These are phyloP conservation scores for Phytopythium helicoides DNA, from an alignment of 352 stramenopile species.

Conservation along the genomic window DNA sequence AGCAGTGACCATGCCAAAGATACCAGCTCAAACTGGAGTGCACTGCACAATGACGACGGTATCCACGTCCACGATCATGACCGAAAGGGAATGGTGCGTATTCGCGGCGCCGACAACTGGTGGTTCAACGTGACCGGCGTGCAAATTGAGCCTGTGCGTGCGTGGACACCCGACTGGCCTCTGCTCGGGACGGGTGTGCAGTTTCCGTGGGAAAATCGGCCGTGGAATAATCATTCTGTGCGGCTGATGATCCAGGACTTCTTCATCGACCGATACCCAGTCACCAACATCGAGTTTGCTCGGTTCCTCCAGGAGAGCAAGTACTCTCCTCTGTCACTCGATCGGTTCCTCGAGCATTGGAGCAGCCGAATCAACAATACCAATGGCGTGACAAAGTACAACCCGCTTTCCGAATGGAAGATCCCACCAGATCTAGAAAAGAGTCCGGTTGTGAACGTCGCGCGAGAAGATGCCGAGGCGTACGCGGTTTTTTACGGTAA, in stretches of 20 bases:
- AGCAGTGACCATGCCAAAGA: not conserved
- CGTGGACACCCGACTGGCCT: slow-evolving; percentile 60
- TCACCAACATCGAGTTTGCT: slow-evolving; percentile 74
- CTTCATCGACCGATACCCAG: slow-evolving; percentile 63
- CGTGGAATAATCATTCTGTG: slow-evolving; percentile 77
- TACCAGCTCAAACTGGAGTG: not conserved
- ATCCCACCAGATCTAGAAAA: slow-evolving; percentile 42
- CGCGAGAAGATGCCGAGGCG: slow-evolving; percentile 64
- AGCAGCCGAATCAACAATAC: slow-evolving; percentile 36
- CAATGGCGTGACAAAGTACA: not conserved
- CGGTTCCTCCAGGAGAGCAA: slow-evolving; percentile 49
- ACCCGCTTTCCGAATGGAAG: slow-evolving; percentile 32
- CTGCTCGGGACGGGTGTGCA: slow-evolving; percentile 73
- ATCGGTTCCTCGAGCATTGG: slow-evolving; percentile 79
- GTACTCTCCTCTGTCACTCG: slow-evolving; percentile 51
- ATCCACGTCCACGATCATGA: not conserved
- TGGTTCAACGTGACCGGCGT: slow-evolving; percentile 82
- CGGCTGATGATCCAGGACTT: slow-evolving; percentile 68
- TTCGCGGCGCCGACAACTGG: slow-evolving; percentile 49
- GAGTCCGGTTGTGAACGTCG: slow-evolving; percentile 76
- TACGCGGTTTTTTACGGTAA: slow-evolving; percentile 73
- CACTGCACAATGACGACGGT: not conserved
- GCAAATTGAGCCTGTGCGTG: slow-evolving; percentile 72
- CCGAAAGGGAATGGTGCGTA: slow-evolving; percentile 42
- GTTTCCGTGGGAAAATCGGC: slow-evolving; percentile 78